phyloP scores from a whole-genome alignment of 164 flowering plant species.

The Vitis amurensis region DNA sequence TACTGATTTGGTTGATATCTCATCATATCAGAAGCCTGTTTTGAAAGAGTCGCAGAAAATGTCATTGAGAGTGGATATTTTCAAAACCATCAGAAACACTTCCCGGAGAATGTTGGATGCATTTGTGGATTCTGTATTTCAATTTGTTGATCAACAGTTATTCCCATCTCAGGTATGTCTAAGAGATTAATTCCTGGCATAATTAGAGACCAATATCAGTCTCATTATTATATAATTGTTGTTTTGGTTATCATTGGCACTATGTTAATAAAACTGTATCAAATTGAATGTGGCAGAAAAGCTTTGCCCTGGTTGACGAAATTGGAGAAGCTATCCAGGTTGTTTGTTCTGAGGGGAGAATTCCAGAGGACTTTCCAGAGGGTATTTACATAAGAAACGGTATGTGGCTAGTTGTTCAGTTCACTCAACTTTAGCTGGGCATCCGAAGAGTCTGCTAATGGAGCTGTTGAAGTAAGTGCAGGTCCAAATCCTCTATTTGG shows the following conservation, averaged over 20 bases:
- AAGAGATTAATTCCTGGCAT: neutral
- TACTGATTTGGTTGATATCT: neutral
- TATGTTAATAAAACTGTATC: neutral
- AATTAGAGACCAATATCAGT: too few species aligned
- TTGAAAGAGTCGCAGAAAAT: constrained; percentile 1
- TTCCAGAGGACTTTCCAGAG: constrained; percentile 31
- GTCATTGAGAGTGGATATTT: neutral
- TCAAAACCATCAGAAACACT: constrained; percentile 5
- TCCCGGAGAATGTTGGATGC: constrained; percentile 18
- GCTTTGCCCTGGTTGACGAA: constrained; percentile 38
- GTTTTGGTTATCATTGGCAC: too few species aligned
- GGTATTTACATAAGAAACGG: constrained; percentile 46
- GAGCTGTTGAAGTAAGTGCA: constrained; percentile 16
- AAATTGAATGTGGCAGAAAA: constrained; percentile 19
- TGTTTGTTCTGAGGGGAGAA: constrained; percentile 22
- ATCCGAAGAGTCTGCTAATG: too few species aligned
- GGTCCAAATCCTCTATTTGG: constrained; percentile 72
- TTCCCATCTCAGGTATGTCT: constrained; percentile 32
- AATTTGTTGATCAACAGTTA: constrained; percentile 29
- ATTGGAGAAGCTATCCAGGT: constrained; percentile 18
- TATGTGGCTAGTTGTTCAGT: neutral
- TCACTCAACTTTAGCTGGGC: too few species aligned
- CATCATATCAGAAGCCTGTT: neutral
- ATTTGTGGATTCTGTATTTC: constrained; percentile 30
- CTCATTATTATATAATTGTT: too few species aligned